Evolutionary conservation across 768 basidiomycete genomes (phyloP).

Genomic region (Rossbeevera mucosa): DNA sequence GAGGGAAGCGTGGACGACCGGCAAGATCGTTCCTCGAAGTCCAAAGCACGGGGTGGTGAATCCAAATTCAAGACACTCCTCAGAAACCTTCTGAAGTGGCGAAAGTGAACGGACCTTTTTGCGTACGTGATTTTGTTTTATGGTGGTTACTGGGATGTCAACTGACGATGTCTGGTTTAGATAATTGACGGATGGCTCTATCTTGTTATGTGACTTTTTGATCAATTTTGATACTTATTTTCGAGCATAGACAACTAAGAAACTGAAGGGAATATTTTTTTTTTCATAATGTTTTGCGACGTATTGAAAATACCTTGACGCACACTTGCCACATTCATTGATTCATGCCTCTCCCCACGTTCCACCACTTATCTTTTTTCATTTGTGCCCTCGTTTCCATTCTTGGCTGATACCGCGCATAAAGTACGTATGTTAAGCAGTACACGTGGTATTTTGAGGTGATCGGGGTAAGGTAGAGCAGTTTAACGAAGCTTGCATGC

Average conservation of each 20-base stretch:
- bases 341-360: neutral
- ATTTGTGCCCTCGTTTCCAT: neutral
- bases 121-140: constrained; percentile 4
- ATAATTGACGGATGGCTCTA: neutral
- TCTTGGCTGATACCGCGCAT: neutral
- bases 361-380: neutral
- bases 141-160: neutral
- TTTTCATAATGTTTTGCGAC: neutral
- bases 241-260: neutral
- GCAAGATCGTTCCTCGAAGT: neutral
- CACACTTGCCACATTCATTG: neutral
- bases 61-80: constrained; percentile 17
- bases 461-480: neutral
- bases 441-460: neutral
- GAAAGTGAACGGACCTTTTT: neutral
- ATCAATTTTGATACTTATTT: neutral
- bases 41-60: neutral
- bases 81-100: constrained; percentile 18
- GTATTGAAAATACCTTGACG: constrained; percentile 4
- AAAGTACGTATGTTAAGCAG: neutral
- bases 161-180: constrained; percentile 1
- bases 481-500: neutral
- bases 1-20: neutral
- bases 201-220: neutral
- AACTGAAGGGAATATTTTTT: neutral